Base-by-base conservation (phyloP, 345 rosid species). In the Arabidopsis suecica region DNA sequence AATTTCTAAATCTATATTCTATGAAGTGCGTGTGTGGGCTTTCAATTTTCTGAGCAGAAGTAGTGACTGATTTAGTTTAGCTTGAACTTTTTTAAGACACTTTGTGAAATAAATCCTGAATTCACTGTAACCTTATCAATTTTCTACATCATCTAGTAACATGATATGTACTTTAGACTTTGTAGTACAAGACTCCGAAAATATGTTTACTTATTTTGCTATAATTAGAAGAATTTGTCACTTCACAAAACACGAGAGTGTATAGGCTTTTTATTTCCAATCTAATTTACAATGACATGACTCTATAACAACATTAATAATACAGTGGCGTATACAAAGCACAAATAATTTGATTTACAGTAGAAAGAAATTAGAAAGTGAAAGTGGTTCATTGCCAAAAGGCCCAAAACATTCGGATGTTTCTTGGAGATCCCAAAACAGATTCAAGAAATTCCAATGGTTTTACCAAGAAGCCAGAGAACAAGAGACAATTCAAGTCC, bases 401-500 rank as follows among this genome's bases (percentile, higher is more conserved):
- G 18, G 18, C 18, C 18, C 18, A 16, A 61, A 51, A 68, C 69
- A 22, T 22, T 38, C 32, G 12, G 38, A 49, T 59, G 12, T 61
- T 64, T 48, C 32, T 71, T 63, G 61, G 47, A 25, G 16, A 34
- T 53, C 34, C 5, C 12, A 58, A 7, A 58, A 30, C 48, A 50
- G 9, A 60, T 50, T 88, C 70, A 88, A 63, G 89, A 84, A 78
- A 88, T 83, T 10, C 92, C 91, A 60, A 95, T 10, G 28, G 99
- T 95, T 82, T 95, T 95, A 41, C 98, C 97, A 11, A 95, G 96
- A 79, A 92, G 69, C 99, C 99, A 92, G 6, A 95, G 83, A 65
- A 95, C 98, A 40, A 95, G 93, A 64, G 99, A 92, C 57, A 95
- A 28, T 79, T 95, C 88, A 28, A 95, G 83, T 11, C 94, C 94